Conservation (phyloP, 352 stramenopile genomes). For the Globisporangium parvum region DNA sequence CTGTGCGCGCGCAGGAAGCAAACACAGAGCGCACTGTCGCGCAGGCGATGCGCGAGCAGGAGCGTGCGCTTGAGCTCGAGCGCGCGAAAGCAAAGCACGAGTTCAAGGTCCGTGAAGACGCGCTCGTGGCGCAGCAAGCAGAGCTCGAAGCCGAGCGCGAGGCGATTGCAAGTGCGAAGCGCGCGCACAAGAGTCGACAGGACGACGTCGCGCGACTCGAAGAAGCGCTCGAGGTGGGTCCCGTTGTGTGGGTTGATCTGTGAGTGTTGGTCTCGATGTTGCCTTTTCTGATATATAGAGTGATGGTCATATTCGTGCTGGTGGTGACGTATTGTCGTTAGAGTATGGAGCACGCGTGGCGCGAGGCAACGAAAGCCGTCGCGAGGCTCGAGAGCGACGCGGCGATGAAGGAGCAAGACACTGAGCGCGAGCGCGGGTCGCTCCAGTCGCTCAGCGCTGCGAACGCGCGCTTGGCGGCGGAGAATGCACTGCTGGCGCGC, state of each 20-base stretch:
- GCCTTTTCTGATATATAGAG: not conserved
- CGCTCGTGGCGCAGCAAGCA: slow-evolving; percentile 24
- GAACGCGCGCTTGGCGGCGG: slow-evolving; percentile 19
- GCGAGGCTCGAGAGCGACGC: slow-evolving; percentile 14
- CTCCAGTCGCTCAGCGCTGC: slow-evolving; percentile 10
- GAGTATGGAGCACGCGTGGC: slow-evolving; percentile 6
- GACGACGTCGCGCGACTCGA: slow-evolving; percentile 13
- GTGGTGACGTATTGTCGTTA: not conserved
- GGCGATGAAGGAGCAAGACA: not conserved
- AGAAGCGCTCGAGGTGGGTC: slow-evolving; percentile 5
- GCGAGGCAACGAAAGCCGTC: not conserved
- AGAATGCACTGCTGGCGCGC: slow-evolving; percentile 16
- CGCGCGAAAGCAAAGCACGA: slow-evolving; percentile 22
- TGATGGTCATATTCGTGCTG: not conserved
- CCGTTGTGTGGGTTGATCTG: not conserved
- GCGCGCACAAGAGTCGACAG: slow-evolving; percentile 4
- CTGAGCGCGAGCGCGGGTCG: slow-evolving; percentile 6
- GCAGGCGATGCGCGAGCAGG: slow-evolving; percentile 39
- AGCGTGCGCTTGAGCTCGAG: slow-evolving; percentile 41
- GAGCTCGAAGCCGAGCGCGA: slow-evolving; percentile 9
- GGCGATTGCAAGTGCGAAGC: slow-evolving; percentile 5
- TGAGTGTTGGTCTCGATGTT: not conserved
- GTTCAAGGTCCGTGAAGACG: slow-evolving; percentile 24
- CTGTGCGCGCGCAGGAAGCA: slow-evolving; percentile 31
- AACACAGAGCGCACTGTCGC: slow-evolving; percentile 38